phyloP scores from a whole-genome alignment of 1,139 yeast species.

The Kodamaea suecica region DNA sequence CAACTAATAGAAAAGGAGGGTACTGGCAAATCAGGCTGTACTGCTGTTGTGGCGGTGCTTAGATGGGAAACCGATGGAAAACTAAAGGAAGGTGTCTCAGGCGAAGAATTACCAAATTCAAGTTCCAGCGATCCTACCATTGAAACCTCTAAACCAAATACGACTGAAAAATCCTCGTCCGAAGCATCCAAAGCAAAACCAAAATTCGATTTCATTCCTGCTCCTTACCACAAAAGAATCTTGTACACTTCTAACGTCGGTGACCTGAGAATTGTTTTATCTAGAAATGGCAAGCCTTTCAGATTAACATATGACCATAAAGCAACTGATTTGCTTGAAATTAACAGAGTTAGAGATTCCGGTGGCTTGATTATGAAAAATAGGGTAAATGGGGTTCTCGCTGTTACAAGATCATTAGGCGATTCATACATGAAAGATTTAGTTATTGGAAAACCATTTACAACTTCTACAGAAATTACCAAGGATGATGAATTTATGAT shows the following conservation, averaged over 20 bases:
- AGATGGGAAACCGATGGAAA: conserved; percentile 69
- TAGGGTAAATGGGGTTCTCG: conserved; percentile 92
- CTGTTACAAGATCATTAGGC: conserved; percentile 94
- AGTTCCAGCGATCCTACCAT: too few species aligned
- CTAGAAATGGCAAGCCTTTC: conserved; percentile 68
- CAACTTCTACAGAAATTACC: conserved; percentile 78
- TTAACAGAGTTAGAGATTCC: conserved; percentile 64
- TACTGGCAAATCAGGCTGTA: conserved; percentile 77
- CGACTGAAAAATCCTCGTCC: too few species aligned
- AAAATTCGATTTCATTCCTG: conserved; percentile 46
- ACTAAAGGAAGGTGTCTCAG: conserved; percentile 17
- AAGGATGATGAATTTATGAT: conserved; percentile 70
- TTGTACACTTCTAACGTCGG: conserved; percentile 95
- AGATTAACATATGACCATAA: conserved; percentile 92
- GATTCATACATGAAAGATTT: conserved; percentile 87
- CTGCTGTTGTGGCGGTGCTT: conserved; percentile 92
- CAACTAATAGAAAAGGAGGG: conserved; percentile 56
- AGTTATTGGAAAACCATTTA: conserved; percentile 88
- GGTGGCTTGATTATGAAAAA: conserved; percentile 91
- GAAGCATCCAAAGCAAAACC: too few species aligned
- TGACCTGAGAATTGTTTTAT: conserved; percentile 80
- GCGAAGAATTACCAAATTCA: conserved; percentile 4
- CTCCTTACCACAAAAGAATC: conserved; percentile 57
- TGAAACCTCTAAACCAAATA: too few species aligned
- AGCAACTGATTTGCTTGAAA: conserved; percentile 79